Percentiles rank a stretch among this genome's conserved stretches.
phyloP scores from a whole-genome alignment of 2,329 filamentous ascomycete genomes.

The Calonectria pseudoturangicola region DNA sequence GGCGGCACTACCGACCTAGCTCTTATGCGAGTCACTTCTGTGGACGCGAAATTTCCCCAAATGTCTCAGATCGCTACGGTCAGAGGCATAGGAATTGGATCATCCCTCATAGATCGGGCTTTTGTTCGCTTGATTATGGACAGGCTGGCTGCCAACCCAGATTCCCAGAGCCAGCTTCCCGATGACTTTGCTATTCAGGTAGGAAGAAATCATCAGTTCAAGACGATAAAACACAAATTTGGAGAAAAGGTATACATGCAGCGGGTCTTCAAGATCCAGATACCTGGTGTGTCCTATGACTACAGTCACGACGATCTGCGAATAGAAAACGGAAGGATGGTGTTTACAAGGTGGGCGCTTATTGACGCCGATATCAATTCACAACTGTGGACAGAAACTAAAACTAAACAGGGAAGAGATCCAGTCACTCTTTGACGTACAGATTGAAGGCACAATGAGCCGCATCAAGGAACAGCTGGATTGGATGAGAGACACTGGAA shows the following conservation, averaged over 20 bases:
- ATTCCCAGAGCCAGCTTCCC: constrained; percentile 62
- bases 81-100: constrained; percentile 66
- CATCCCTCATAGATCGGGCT: constrained; percentile 65
- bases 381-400: not conserved
- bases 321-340: constrained; percentile 63
- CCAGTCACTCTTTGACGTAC: constrained; percentile 63
- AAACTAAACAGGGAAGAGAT: constrained; percentile 61
- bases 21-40: constrained; percentile 63
- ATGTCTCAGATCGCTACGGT: constrained; percentile 62
- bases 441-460: constrained; percentile 56
- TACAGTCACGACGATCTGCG: constrained; percentile 61
- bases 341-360: constrained; percentile 60
- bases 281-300: constrained; percentile 65
- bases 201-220: constrained; percentile 62
- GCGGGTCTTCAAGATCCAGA: constrained; percentile 62
- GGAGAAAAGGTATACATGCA: constrained; percentile 66
- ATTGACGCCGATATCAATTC: not conserved
- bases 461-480: constrained; percentile 64
- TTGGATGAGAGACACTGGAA: constrained; percentile 58
- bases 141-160: constrained; percentile 60
- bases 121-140: constrained; percentile 63
- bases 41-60: constrained; percentile 51
- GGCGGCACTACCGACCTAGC: constrained; percentile 69
- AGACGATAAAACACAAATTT: constrained; percentile 64
- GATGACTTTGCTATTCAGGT: constrained; percentile 60